phyloP scores from a whole-genome alignment of 176 grass and related monocot species.

The Pontederia paniculata region DNA sequence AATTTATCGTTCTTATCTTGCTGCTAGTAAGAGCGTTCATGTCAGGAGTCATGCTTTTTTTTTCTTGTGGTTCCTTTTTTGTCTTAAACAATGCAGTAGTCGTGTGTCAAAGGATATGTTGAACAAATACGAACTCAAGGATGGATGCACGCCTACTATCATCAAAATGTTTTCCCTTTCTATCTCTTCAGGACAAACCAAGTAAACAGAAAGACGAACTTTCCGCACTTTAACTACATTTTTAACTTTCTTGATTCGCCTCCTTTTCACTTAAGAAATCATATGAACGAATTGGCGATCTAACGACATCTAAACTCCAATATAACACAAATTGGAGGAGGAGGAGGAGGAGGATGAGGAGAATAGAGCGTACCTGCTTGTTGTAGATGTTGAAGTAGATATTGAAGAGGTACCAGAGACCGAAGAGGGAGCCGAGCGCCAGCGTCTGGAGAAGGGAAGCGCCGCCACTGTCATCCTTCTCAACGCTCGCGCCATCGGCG shows the following conservation, averaged over 20 bases:
- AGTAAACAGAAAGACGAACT: no score
- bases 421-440: constrained; percentile 34
- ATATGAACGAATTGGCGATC: not conserved
- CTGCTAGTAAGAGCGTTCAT: no score
- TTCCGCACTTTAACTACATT: no score
- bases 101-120: no score
- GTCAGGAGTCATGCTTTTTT: no score
- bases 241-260: not conserved
- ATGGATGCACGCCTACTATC: no score
- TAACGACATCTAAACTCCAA: not conserved
- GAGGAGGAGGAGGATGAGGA: not conserved
- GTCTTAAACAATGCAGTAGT: no score
- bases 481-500: not conserved
- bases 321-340: not conserved
- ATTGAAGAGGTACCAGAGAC: constrained; percentile 45
- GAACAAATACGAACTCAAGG: no score
- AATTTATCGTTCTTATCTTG: no score
- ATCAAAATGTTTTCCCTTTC: no score
- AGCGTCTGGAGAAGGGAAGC: constrained; percentile 14
- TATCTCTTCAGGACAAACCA: no score
- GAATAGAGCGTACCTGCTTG: constrained; percentile 24
- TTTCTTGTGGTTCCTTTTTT: no score
- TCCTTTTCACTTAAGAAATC: not conserved
- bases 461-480: not conserved
- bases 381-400: constrained; percentile 59